These are phyloP conservation scores for Diaporthe sp. DNA, from an alignment of 2,329 filamentous ascomycete species.

Conservation along the genomic window DNA sequence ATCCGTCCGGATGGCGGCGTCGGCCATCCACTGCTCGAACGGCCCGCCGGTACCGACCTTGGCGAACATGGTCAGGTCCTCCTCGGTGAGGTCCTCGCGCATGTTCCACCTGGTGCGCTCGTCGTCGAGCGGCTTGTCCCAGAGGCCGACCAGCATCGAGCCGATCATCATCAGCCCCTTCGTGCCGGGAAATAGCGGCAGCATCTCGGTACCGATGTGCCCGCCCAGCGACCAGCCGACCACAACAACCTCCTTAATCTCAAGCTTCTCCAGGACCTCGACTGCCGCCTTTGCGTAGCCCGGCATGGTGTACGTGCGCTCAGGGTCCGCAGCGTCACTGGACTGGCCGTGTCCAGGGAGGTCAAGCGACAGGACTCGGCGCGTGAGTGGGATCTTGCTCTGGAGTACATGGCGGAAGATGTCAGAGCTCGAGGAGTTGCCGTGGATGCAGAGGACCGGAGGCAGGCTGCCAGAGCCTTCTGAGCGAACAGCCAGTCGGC, in stretches of 20 bases:
- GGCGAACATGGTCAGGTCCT: background rate
- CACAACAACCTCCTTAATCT: background rate
- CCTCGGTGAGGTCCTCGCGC: background rate
- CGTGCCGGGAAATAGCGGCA: background rate
- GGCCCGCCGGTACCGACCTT: background rate
- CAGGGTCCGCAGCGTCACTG: background rate
- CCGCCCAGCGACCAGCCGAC: background rate
- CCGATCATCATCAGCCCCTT: background rate
- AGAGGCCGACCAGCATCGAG: background rate
- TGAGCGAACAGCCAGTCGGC: constrained; percentile 17
- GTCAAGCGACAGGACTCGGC: background rate
- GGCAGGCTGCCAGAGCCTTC: constrained; percentile 7
- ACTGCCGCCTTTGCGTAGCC: background rate
- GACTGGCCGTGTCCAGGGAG: background rate
- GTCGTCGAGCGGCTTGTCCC: background rate
- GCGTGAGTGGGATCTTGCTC: background rate
- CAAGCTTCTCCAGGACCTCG: constrained; percentile 4
- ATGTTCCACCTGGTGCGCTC: background rate
- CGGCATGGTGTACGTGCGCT: background rate
- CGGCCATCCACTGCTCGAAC: background rate
- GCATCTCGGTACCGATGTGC: background rate
- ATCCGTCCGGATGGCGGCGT: background rate
- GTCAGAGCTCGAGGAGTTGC: background rate
- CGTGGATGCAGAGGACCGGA: background rate
- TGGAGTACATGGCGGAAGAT: background rate